Evolutionary conservation across 805 yeast species (phyloP).

Genomic region (Naumovozyma castellii): DNA sequence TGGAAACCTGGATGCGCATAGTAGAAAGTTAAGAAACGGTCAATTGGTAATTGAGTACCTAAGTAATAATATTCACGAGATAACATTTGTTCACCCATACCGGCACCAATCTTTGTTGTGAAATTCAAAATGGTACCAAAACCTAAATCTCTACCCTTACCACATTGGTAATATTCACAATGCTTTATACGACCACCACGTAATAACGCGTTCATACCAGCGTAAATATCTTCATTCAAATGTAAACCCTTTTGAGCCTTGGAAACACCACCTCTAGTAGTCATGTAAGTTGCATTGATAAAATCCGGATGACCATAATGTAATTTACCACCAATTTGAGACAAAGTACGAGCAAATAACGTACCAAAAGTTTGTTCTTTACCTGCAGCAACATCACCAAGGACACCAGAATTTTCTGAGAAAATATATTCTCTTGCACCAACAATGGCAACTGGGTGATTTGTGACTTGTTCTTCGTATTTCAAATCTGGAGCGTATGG

Average conservation of each 20-base stretch:
- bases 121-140: slow-evolving; percentile 78
- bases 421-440: slow-evolving; percentile 84
- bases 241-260: slow-evolving; percentile 82
- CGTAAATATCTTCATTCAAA: slow-evolving; percentile 80
- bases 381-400: slow-evolving; percentile 88
- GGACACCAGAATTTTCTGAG: slow-evolving; percentile 76
- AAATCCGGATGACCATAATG: slow-evolving; percentile 90
- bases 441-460: slow-evolving; percentile 70
- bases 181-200: slow-evolving; percentile 86
- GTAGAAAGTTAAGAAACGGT: slow-evolving; percentile 72
- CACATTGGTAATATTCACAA: slow-evolving; percentile 83
- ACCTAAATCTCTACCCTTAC: slow-evolving; percentile 85
- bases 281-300: slow-evolving; percentile 64
- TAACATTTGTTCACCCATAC: slow-evolving; percentile 86
- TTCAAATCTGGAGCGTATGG: slow-evolving; percentile 72
- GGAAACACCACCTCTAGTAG: slow-evolving; percentile 81
- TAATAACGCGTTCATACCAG: slow-evolving; percentile 74
- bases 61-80: slow-evolving; percentile 76
- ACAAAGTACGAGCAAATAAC: slow-evolving; percentile 69
- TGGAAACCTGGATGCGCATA: slow-evolving; percentile 87
- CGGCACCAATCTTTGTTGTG: slow-evolving; percentile 84
- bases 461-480: slow-evolving; percentile 40
- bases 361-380: slow-evolving; percentile 87
- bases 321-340: slow-evolving; percentile 77
- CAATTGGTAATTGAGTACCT: slow-evolving; percentile 73